Conservation (phyloP, 257 asterid species). For the Phtheirospermum japonicum region DNA sequence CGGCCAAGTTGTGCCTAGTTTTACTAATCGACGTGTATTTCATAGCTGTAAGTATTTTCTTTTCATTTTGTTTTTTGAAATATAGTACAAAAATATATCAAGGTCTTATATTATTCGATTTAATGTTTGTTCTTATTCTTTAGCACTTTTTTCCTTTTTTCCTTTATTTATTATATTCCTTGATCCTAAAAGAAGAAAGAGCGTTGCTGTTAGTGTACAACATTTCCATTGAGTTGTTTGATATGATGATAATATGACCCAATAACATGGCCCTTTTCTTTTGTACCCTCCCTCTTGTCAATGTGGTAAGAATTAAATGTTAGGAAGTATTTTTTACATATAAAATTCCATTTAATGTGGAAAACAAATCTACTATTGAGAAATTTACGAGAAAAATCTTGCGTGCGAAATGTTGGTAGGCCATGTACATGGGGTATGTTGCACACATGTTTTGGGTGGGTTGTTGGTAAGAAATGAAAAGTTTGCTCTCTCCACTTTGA, state of each 20-base stretch:
- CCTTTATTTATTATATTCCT: not conserved
- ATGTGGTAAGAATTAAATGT: too few species aligned
- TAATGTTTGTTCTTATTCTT: not conserved
- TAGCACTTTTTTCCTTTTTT: not conserved
- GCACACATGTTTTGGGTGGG: slow-evolving; percentile 33
- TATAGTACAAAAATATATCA: not conserved
- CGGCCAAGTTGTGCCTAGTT: slow-evolving; percentile 37
- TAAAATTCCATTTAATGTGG: too few species aligned
- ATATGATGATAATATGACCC: not conserved
- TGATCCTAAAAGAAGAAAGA: too few species aligned
- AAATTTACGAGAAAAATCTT: not conserved
- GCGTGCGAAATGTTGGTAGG: slow-evolving; percentile 31
- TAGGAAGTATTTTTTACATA: too few species aligned
- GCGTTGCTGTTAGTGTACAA: too few species aligned
- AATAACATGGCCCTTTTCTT: too few species aligned
- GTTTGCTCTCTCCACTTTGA: slow-evolving; percentile 36
- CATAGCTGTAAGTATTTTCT: too few species aligned
- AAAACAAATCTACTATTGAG: too few species aligned
- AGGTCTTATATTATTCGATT: not conserved
- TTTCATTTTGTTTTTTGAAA: too few species aligned
- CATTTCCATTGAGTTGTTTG: not conserved
- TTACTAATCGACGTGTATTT: too few species aligned
- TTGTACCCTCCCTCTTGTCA: too few species aligned
- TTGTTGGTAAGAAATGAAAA: slow-evolving; percentile 40
- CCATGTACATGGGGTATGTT: slow-evolving; percentile 30